Evolutionary conservation across 495 filamentous ascomycete genomes (phyloP).

Genomic region (Neurospora sp.): DNA sequence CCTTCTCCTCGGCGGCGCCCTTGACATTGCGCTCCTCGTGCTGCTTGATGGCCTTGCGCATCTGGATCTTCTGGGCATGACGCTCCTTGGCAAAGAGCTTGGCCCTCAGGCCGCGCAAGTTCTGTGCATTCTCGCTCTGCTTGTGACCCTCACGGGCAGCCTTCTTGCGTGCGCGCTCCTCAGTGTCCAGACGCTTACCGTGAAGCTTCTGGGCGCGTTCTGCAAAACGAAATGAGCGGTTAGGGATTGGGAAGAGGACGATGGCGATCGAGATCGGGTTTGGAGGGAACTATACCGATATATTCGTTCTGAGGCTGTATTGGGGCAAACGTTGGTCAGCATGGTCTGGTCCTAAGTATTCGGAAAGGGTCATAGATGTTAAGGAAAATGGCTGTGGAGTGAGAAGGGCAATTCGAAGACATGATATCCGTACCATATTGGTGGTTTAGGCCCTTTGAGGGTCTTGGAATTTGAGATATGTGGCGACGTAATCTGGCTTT

Average conservation of each 20-base stretch:
- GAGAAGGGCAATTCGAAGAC: not conserved
- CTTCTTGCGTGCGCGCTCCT: conserved; percentile 83
- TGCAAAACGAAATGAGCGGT: conserved; percentile 4
- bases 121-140: conserved; percentile 78
- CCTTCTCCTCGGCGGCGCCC: conserved; percentile 65
- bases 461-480: conserved; percentile 10
- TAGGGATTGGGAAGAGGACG: not conserved
- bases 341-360: not conserved
- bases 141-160: conserved; percentile 80
- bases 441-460: conserved; percentile 19
- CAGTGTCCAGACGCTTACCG: conserved; percentile 68
- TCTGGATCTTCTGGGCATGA: conserved; percentile 96
- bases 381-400: conserved; percentile 10
- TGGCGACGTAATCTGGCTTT: not conserved
- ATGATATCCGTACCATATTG: conserved; percentile 21
- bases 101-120: conserved; percentile 78
- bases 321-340: not conserved
- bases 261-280: not conserved
- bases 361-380: not conserved
- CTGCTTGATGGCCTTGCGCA: conserved; percentile 90
- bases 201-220: conserved; percentile 25
- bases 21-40: conserved; percentile 95
- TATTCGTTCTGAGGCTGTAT: conserved; percentile 86
- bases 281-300: conserved; percentile 44
- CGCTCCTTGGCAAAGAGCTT: conserved; percentile 94